Evolutionary conservation across 441 rosid genomes (phyloP).

Genomic region (Populus hybrid): DNA sequence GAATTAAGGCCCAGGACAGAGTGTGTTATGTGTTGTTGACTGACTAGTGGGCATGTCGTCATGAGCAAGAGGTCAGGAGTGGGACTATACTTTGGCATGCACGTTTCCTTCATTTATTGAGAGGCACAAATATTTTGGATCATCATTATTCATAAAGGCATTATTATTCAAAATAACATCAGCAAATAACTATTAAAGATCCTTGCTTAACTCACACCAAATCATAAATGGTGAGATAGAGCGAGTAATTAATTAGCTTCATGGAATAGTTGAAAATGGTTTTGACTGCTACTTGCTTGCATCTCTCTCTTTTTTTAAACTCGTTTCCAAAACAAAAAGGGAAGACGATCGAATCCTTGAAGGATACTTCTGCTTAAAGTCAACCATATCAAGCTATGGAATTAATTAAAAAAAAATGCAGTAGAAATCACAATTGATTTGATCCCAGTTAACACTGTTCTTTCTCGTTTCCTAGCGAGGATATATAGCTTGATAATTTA

Average conservation of each 20-base stretch:
- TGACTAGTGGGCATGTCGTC: neutral
- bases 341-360: neutral
- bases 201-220: too few relatives aligned
- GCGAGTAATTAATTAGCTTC: neutral
- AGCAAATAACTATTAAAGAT: neutral
- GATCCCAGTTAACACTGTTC: neutral
- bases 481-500: too few relatives aligned
- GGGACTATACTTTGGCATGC: neutral
- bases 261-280: neutral
- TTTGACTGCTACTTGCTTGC: neutral
- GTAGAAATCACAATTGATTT: neutral
- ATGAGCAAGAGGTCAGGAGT: neutral
- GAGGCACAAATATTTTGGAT: constrained; percentile 1
- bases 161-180: neutral
- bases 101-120: neutral
- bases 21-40: neutral
- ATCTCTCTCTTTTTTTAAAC: too few relatives aligned
- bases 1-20: neutral
- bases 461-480: neutral
- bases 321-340: neutral
- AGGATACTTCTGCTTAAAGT: neutral
- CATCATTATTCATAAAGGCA: neutral
- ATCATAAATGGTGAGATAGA: neutral
- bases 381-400: neutral
- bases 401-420: neutral